Conservation (phyloP, 2,329 filamentous ascomycete genomes). For the Hawksworthiomyces lignivorus region DNA sequence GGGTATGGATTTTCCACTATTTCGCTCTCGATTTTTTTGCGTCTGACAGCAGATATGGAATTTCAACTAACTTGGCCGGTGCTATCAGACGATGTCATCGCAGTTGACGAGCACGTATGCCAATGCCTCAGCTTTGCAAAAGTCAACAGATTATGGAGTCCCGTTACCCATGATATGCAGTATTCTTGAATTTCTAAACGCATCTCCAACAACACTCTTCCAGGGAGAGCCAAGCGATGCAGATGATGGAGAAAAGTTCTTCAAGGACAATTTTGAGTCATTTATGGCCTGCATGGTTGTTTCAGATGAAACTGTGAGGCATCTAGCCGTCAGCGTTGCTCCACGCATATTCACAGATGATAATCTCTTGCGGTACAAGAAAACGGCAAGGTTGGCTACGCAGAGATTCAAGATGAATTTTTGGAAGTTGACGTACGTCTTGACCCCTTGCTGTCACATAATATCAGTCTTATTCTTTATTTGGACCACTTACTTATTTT, state of each 20-base stretch:
- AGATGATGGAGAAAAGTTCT: slow-evolving; percentile 29
- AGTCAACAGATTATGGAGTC: slow-evolving; percentile 30
- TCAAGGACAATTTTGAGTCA: slow-evolving; percentile 40
- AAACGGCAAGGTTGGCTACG: slow-evolving; percentile 28
- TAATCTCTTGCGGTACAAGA: slow-evolving; percentile 27
- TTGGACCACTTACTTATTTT: not conserved
- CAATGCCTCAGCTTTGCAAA: slow-evolving; percentile 31
- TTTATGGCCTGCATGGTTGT: slow-evolving; percentile 49
- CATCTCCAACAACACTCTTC: slow-evolving; percentile 43
- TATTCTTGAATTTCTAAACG: slow-evolving; percentile 50
- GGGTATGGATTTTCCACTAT: slow-evolving; percentile 32
- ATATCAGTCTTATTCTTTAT: not conserved
- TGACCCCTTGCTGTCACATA: not conserved
- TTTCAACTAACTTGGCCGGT: too few relatives aligned
- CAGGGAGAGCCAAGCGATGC: slow-evolving; percentile 29
- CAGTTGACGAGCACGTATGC: slow-evolving; percentile 31
- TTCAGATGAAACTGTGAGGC: slow-evolving; percentile 40
- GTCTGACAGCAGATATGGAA: too few relatives aligned
- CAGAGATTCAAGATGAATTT: slow-evolving; percentile 35
- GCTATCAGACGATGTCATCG: slow-evolving; percentile 29
- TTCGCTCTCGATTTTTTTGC: not conserved
- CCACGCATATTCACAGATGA: slow-evolving; percentile 38
- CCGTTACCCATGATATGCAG: slow-evolving; percentile 39
- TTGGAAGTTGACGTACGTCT: slow-evolving; percentile 44
- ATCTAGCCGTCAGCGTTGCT: slow-evolving; percentile 39